These are phyloP conservation scores for Rutstroemia sydowiana DNA, from an alignment of 2,329 filamentous ascomycete species.

Conservation along the genomic window DNA sequence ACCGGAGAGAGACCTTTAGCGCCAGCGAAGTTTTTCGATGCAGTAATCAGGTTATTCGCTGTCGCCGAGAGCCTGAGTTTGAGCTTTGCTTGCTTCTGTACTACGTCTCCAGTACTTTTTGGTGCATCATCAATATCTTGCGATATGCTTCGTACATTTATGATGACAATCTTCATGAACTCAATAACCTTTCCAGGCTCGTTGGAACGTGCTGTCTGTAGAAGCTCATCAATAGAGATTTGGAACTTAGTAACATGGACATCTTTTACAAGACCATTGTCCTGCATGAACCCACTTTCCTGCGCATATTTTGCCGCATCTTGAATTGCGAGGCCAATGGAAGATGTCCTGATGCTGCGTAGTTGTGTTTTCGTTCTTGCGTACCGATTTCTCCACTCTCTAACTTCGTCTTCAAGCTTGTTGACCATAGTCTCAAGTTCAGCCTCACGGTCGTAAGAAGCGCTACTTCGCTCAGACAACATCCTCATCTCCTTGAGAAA, in stretches of 20 bases:
- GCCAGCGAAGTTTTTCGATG: conserved; percentile 81
- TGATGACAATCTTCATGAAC: conserved; percentile 78
- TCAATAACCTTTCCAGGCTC: conserved; percentile 70
- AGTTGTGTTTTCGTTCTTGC: conserved; percentile 82
- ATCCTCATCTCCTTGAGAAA: conserved; percentile 86
- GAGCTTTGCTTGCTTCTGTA: conserved; percentile 58
- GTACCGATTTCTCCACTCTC: conserved; percentile 86
- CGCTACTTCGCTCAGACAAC: conserved; percentile 72
- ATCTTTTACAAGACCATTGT: conserved; percentile 77
- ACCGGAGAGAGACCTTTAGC: conserved; percentile 82
- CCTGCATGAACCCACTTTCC: conserved; percentile 60
- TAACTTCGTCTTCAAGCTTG: conserved; percentile 72
- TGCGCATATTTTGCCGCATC: conserved; percentile 62
- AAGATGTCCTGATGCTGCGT: conserved; percentile 71
- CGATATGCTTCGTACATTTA: conserved; percentile 75
- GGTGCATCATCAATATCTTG: conserved; percentile 64
- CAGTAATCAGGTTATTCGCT: conserved; percentile 92
- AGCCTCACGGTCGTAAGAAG: conserved; percentile 75
- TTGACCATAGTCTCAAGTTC: conserved; percentile 68
- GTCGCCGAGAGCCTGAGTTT: conserved; percentile 83
- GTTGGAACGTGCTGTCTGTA: conserved; percentile 68
- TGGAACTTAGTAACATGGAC: conserved; percentile 94
- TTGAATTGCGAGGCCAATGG: conserved; percentile 62
- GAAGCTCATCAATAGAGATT: conserved; percentile 83
- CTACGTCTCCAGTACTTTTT: conserved; percentile 41